Conservation (phyloP, 352 stramenopile species). For the Globisporangium irregulare region DNA sequence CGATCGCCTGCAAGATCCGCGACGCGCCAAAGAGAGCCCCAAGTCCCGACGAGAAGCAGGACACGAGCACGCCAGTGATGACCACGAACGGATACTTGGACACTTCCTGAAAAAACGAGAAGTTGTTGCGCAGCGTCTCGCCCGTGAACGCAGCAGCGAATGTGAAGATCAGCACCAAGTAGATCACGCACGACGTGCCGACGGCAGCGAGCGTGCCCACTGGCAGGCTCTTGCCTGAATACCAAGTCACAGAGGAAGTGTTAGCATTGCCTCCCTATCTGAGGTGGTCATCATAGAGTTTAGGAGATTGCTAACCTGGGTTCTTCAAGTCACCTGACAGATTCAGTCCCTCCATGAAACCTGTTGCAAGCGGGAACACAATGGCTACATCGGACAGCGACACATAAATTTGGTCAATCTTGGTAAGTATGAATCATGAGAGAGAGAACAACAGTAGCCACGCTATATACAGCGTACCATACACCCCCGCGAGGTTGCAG, state of each 20-base stretch:
- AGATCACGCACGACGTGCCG: conserved; percentile 55
- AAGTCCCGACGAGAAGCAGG: conserved; percentile 65
- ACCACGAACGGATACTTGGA: conserved; percentile 48
- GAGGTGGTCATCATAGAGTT: too few species aligned
- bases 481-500: conserved; percentile 47
- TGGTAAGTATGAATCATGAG: not conserved
- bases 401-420: not conserved
- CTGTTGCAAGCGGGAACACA: conserved; percentile 79
- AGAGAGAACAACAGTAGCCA: not conserved
- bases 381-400: conserved; percentile 33
- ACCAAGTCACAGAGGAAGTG: conserved; percentile 7
- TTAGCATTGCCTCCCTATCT: not conserved
- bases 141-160: conserved; percentile 57
- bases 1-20: conserved; percentile 72
- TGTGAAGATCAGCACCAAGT: conserved; percentile 69
- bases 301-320: conserved; percentile 31
- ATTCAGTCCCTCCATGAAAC: conserved; percentile 84
- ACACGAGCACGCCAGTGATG: conserved; percentile 63
- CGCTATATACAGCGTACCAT: conserved; percentile 25
- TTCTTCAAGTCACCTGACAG: conserved; percentile 76
- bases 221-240: conserved; percentile 50
- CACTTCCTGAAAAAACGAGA: conserved; percentile 78
- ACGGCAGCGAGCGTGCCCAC: conserved; percentile 67
- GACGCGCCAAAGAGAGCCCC: conserved; percentile 69
- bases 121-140: conserved; percentile 58